Conservation (phyloP, 257 asterid species). For the Lavandula angustifolia region DNA sequence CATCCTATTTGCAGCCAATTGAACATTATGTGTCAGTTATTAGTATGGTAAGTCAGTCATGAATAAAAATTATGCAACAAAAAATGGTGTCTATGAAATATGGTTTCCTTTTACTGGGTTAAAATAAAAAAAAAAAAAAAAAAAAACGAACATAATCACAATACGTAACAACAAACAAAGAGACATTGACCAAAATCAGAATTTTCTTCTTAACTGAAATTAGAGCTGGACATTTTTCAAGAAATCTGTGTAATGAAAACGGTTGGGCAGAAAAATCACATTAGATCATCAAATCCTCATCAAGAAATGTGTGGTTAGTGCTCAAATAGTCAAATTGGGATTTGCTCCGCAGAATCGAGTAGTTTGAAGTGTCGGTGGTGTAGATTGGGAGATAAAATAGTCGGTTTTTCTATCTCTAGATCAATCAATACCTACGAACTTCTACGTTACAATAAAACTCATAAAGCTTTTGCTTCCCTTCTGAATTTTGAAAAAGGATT, state of each 20-base stretch:
- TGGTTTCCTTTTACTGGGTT: no score
- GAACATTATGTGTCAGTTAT: no score
- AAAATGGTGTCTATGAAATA: no score
- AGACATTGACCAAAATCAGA: no score
- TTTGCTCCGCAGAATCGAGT: slow-evolving; percentile 13
- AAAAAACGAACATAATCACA: no score
- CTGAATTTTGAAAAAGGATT: neutral
- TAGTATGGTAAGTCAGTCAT: no score
- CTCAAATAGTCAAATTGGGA: slow-evolving; percentile 16
- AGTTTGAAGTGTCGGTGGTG: slow-evolving; percentile 24
- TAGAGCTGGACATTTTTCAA: slow-evolving; percentile 15
- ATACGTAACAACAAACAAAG: no score
- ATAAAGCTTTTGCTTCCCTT: neutral
- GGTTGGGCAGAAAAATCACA: slow-evolving; percentile 9
- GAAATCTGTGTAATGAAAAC: slow-evolving; percentile 7
- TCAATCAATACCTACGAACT: slow-evolving; percentile 5
- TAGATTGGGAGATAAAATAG: neutral
- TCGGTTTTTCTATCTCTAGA: slow-evolving; percentile 16
- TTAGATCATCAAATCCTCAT: slow-evolving; percentile 1
- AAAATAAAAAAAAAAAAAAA: no score
- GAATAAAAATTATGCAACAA: no score
- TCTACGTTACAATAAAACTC: no score
- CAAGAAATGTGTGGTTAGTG: slow-evolving; percentile 15
- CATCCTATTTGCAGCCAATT: no score
- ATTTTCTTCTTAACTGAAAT: neutral